phyloP scores from a whole-genome alignment of 495 filamentous ascomycete species.

The Xylaria flabelliformis region DNA sequence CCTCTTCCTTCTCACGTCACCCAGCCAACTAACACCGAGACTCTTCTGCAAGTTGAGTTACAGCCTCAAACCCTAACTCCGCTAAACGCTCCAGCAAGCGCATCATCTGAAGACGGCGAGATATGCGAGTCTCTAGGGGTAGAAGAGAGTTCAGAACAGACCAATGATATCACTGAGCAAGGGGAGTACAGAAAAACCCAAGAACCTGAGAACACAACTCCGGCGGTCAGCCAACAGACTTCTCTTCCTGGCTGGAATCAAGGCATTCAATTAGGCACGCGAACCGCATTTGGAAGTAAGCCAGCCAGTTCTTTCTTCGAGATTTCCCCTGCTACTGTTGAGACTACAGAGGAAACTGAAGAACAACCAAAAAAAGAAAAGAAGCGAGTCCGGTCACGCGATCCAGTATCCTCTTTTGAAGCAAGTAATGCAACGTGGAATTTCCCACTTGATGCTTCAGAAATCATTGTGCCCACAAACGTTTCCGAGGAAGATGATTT shows the following conservation, averaged over 20 bases:
- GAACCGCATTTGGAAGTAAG: conserved; percentile 33
- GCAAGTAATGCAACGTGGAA: conserved; percentile 30
- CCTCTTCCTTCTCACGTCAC: conserved; percentile 23
- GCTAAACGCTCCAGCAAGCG: background rate
- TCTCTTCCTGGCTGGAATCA: conserved; percentile 45
- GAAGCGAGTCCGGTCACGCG: conserved; percentile 18
- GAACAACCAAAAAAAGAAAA: conserved; percentile 16
- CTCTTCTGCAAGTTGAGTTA: background rate
- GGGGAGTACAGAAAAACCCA: too few relatives aligned
- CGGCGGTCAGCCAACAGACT: background rate
- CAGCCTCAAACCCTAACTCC: background rate
- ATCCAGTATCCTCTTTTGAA: conserved; percentile 27
- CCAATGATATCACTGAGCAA: background rate
- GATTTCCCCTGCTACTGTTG: conserved; percentile 14
- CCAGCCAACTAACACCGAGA: background rate
- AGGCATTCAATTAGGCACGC: conserved; percentile 38
- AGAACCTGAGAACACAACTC: background rate
- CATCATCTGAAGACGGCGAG: conserved; percentile 9
- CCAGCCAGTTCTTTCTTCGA: conserved; percentile 25
- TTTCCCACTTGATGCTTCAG: conserved; percentile 22
- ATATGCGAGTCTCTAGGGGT: background rate
- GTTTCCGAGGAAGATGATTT: conserved; percentile 2
- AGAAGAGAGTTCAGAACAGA: background rate
- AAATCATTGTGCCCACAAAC: conserved; percentile 10
- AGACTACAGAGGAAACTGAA: background rate